Base-by-base conservation (phyloP, 2,329 filamentous ascomycete genomes). In the Alternaria atra region DNA sequence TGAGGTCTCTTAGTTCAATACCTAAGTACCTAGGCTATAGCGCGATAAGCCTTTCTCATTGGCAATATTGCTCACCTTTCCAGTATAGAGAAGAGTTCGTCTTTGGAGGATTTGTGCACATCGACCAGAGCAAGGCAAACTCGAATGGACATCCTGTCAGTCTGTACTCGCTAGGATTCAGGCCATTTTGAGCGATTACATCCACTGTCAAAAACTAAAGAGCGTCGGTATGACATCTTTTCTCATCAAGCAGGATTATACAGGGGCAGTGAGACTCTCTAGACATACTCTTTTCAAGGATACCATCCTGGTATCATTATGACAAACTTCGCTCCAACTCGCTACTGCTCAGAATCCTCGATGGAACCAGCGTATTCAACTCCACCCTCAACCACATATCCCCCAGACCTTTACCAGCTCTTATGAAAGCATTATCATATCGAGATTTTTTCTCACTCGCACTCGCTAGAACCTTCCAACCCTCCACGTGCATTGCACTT, bases 381-480 rank as follows among this genome's bases (percentile, higher is more conserved):
- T 7, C 44, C 54, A 50, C 29, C 23, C n/a, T 43, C 25, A 20
- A 25, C n/a, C 44, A 56, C 6, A 27, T 51, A 9, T 20, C 27
- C 15, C 51, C 44, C 54, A 56, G 13, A 34, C n/a, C 27, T 40
- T 17, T 17, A 51, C 20, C 17, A 56, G 44, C 54, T 56, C 54
- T 29, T 17, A 34, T 30, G 34, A 48, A 12, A 55, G 52, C 12
- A 13, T 48, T 25, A 25, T 2, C 52, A 40, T 55, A 32, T 29
- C 42, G 10, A 47, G 10, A n/a, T 44, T 25, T 17, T 17, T 32
- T 47, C 30, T 46, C 8, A 20, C 42, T 17, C 17, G 52, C 43
- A 39, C 43, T 48, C 32, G 52, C 43, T 15, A 55, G 52, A 20
- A 39, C 43, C 52, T 40, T 40, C 54, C 44, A 50, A 13, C 46